Evolutionary conservation across 495 filamentous ascomycete species (phyloP).

Genomic region (Penicillium robsamsonii): DNA sequence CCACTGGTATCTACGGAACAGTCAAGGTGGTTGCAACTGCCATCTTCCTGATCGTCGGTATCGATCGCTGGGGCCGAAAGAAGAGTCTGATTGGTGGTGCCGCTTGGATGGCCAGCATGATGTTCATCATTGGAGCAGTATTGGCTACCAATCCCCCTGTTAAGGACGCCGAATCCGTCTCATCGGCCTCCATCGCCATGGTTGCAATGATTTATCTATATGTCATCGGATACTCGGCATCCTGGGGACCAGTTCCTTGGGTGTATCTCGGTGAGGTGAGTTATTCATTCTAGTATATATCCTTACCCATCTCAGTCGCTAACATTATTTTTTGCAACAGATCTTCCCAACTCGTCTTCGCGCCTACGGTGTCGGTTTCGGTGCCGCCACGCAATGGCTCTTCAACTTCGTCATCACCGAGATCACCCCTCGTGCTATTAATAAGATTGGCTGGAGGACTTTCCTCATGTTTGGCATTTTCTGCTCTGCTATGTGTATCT

Average conservation of each 20-base stretch:
- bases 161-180: constrained; percentile 25
- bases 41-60: constrained; percentile 64
- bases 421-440: constrained; percentile 39
- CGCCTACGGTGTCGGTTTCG: constrained; percentile 66
- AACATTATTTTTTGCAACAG: constrained; percentile 41
- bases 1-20: constrained; percentile 52
- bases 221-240: constrained; percentile 45
- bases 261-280: constrained; percentile 51
- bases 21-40: constrained; percentile 57
- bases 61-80: constrained; percentile 66
- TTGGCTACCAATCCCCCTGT: constrained; percentile 43
- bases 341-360: constrained; percentile 71
- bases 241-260: constrained; percentile 49
- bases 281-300: neutral
- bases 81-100: constrained; percentile 67
- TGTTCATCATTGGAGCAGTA: constrained; percentile 80
- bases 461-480: constrained; percentile 59
- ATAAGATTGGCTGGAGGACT: constrained; percentile 50
- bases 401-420: constrained; percentile 48
- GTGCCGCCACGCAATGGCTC: constrained; percentile 54
- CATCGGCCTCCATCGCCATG: constrained; percentile 45
- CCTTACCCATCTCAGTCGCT: neutral
- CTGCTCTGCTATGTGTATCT: constrained; percentile 35
- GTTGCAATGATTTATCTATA: constrained; percentile 57
- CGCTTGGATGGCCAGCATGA: constrained; percentile 62